phyloP scores from a whole-genome alignment of 1,139 yeast genomes.

The Pichia sp. region DNA sequence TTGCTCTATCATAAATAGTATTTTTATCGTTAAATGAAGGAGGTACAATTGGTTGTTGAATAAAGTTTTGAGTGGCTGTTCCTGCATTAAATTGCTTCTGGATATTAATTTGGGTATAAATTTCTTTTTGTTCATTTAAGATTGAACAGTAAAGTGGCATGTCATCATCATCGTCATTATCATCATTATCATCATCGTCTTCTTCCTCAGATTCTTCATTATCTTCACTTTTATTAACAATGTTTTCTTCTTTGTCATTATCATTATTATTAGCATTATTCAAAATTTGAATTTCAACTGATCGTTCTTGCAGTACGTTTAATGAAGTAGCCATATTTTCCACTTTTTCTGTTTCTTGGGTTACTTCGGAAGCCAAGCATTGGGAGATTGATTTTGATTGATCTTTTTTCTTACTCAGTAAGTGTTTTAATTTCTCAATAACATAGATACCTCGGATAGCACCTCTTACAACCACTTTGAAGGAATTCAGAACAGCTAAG shows the following conservation, averaged over 20 bases:
- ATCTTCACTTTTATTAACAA: not conserved
- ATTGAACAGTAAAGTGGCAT: constrained; percentile 8
- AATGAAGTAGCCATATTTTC: too few species aligned
- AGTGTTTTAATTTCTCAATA: constrained; percentile 20
- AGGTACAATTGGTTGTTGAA: not conserved
- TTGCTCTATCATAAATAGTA: not conserved
- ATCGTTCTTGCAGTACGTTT: too few species aligned
- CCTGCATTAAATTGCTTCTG: not conserved
- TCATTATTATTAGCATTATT: too few species aligned
- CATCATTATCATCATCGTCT: not conserved
- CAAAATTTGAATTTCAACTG: too few species aligned
- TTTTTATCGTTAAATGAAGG: not conserved
- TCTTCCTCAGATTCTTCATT: not conserved
- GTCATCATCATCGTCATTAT: constrained; percentile 6
- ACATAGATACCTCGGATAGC: constrained; percentile 27
- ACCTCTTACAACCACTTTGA: constrained; percentile 23
- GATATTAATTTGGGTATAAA: not conserved
- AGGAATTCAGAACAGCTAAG: constrained; percentile 20
- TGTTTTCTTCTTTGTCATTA: too few species aligned
- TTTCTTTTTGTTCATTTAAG: not conserved
- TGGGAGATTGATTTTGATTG: too few species aligned
- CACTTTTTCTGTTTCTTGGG: too few species aligned
- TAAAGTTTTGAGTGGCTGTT: not conserved
- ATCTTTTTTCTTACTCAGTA: constrained; percentile 9
- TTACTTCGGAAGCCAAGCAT: too few species aligned